Conservation (phyloP, 345 rosid species). For the Hibiscus syriacus region DNA sequence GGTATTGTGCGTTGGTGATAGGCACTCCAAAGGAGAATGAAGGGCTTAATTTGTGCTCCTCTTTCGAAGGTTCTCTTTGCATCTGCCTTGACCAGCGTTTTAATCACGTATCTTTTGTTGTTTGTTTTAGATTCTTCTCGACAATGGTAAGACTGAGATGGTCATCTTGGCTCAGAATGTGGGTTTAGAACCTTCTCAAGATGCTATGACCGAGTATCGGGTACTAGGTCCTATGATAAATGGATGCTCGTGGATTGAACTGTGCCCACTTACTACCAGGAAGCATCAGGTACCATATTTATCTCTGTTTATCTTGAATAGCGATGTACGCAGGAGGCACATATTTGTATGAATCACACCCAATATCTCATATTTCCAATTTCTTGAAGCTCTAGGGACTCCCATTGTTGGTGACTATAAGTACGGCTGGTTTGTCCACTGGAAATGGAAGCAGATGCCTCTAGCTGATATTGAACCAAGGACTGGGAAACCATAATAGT, state of each 20-base stretch:
- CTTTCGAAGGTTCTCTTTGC: constrained; percentile 58
- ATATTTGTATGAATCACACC: neutral
- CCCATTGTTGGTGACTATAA: constrained; percentile 89
- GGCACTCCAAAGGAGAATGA: constrained; percentile 78
- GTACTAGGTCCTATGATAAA: constrained; percentile 79
- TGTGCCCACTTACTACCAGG: constrained; percentile 67
- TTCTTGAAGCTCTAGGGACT: constrained; percentile 67
- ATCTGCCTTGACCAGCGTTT: neutral
- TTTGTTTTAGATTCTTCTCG: constrained; percentile 58
- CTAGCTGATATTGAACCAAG: constrained; percentile 57
- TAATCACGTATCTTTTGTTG: neutral
- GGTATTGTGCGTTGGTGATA: constrained; percentile 84
- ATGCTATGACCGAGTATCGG: constrained; percentile 77
- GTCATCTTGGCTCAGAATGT: constrained; percentile 60
- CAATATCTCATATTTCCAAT: neutral
- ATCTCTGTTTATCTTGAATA: neutral
- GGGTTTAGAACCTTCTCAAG: constrained; percentile 70
- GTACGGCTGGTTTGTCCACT: constrained; percentile 89
- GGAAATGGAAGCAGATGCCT: constrained; percentile 80
- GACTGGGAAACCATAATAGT: constrained; percentile 61
- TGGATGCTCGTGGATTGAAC: constrained; percentile 90
- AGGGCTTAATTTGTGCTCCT: constrained; percentile 68
- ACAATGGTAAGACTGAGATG: constrained; percentile 90
- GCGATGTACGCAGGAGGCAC: neutral
- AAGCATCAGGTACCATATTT: constrained; percentile 71